Evolutionary conservation across 768 basidiomycete species (phyloP), one percentile per base, ranked within the genome.

Genomic region (Mycena maculata): DNA sequence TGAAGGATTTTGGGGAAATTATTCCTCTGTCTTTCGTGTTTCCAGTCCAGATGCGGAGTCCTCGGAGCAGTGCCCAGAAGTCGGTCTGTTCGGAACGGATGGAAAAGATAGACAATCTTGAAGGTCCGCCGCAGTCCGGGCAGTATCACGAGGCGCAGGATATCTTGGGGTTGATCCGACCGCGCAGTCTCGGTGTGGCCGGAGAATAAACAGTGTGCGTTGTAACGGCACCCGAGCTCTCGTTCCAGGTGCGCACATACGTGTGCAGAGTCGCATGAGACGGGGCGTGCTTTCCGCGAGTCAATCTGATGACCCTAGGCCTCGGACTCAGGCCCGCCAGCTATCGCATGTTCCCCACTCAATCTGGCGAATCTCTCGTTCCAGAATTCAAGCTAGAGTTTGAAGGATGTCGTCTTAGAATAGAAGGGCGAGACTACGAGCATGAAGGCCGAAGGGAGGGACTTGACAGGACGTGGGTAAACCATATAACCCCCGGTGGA

Each of bases 31-130:
- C 16, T 59, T 54, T 36, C 39, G 25, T 36, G 25, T n/a, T 39
- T 41, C 18, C 47, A 47, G 16, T 30, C 50, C 36, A 41, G 11
- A 22, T 60, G 31, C 49, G 48, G 42, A 47, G 61, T 38, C 60
- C 67, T 63, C 55, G 67, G 60, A 53, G 55, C 6, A 44, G 11
- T 25, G 11, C 6, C n/a, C 30, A 66, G 18, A 56, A 49, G 28
- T 66, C 60, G 66, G 66, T 45, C 2, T 22, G 1, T 53, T 54
- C 64, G 64, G 64, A 45, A 31, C 56, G 49, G 31, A 53, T 27
- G 30, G 54, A 52, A 36, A 33, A 30, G 57, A 60, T 52, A 54
- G 57, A 31, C 50, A 62, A 49, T 67, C 66, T 67, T 54, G 66
- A 67, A 62, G 42, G 33, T 8, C 9, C 18, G 42, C 41, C 25